phyloP scores from a whole-genome alignment of 306 rosid genomes.

The Lathyrus oleraceus region DNA sequence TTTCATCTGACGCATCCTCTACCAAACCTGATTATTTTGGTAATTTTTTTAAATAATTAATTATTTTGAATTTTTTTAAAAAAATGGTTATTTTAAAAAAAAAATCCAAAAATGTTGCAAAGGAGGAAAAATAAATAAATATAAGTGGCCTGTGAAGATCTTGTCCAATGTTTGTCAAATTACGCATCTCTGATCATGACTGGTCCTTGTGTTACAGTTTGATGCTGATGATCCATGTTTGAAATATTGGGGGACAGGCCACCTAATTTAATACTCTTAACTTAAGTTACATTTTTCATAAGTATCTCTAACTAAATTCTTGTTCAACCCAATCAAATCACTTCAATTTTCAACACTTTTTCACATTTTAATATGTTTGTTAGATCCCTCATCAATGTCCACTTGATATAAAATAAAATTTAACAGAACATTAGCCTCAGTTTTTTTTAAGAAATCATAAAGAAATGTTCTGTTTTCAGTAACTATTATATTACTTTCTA shows the following conservation, averaged over 20 bases:
- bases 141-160: constrained; percentile 10
- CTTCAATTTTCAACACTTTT: constrained; percentile 17
- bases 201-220: constrained; percentile 5
- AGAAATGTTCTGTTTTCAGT: not conserved
- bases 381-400: constrained; percentile 29
- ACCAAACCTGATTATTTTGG: no score
- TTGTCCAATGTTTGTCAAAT: not conserved
- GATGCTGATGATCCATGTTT: constrained; percentile 41
- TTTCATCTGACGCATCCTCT: no score
- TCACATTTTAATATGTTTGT: not conserved
- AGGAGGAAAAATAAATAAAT: no score
- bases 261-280: constrained; percentile 46
- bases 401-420: constrained; percentile 22
- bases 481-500: constrained; percentile 17
- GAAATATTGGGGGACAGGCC: constrained; percentile 45
- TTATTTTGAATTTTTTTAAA: no score
- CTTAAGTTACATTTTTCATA: constrained; percentile 30
- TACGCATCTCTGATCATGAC: constrained; percentile 34
- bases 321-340: constrained; percentile 53
- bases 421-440: not conserved
- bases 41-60: no score
- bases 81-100: no score
- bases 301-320: constrained; percentile 57
- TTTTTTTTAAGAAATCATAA: not conserved
- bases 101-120: no score